Evolutionary conservation across 1,284 basidiomycete species (phyloP).

Genomic region (Cystobasidium sp.): DNA sequence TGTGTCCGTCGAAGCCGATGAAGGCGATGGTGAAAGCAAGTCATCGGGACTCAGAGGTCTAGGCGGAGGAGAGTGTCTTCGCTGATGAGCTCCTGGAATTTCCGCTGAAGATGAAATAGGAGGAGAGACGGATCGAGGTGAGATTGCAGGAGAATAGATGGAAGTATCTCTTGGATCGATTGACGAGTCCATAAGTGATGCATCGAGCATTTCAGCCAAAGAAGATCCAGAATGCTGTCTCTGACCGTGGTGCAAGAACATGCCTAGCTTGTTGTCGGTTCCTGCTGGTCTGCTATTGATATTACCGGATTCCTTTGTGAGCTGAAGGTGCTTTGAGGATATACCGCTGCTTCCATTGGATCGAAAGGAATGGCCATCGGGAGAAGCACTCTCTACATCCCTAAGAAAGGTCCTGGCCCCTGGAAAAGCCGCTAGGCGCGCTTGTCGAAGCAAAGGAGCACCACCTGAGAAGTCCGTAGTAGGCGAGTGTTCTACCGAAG

Average conservation of each 20-base stretch:
- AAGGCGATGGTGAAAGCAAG: conserved; percentile 41
- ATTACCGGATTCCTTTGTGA: not conserved
- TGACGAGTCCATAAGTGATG: conserved; percentile 26
- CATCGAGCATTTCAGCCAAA: conserved; percentile 12
- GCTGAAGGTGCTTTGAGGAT: not conserved
- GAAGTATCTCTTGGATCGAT: conserved; percentile 31
- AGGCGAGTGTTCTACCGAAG: conserved; percentile 19
- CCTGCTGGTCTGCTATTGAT: not conserved
- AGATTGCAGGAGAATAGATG: conserved; percentile 41
- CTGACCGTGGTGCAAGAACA: conserved; percentile 9
- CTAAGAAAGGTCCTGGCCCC: conserved; percentile 11
- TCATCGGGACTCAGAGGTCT: conserved; percentile 32
- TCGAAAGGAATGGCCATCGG: conserved; percentile 23
- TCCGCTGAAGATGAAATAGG: conserved; percentile 30
- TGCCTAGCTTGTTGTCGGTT: not conserved
- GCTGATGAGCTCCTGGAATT: conserved; percentile 23
- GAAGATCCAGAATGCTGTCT: conserved; percentile 25
- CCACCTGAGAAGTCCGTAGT: conserved; percentile 34
- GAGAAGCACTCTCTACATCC: not conserved
- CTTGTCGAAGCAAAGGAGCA: conserved; percentile 26
- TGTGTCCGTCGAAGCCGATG: conserved; percentile 42
- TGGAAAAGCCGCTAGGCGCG: conserved; percentile 29
- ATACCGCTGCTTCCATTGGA: not conserved
- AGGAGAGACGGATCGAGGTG: conserved; percentile 28
- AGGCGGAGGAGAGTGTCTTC: conserved; percentile 28